Evolutionary conservation across 176 grass and related monocot genomes (phyloP), one percentile per base, ranked within the genome.

Genomic region (Puccinellia tenuiflora): DNA sequence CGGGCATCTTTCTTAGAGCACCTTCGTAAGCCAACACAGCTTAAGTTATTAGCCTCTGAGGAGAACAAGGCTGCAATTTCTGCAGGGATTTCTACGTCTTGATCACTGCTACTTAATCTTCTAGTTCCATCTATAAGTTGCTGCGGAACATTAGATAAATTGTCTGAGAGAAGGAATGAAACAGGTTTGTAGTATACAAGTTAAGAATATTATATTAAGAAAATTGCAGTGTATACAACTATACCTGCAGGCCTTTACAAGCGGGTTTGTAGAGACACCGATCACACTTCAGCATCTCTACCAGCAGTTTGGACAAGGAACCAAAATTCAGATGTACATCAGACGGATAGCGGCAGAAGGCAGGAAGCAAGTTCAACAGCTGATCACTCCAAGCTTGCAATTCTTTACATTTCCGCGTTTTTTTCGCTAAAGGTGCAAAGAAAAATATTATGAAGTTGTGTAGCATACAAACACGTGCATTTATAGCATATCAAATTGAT

Each of bases 321-420:
- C 65, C 87, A 87, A 95, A 93, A 80, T 63, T 92, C 21, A 88
- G 55, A 57, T 50, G 81, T 56, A 85, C 50, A 83, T 98, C 96
- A 83, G 81, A 77, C 0, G 92, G 91, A 90, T 74, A 93, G 54
- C 79, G 92, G 82, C 96, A 98, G 77, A 95, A 95, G 65, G 96
- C 87, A 93, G 92, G 88, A 83, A 98, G 92, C 75, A 98, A 81
- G 63, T 78, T 85, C 96, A 92, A 98, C 39, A 95, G 64, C 78
- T 88, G 86, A 90, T 90, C 57, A 34, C 54, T 61, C 78, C 73
- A 93, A 61, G 83, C 80, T 80, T 70, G 67, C 40, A 98, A 80
- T 15, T 55, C 61, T 76, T 82, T 81, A 80, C 83, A 85, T 68
- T 82, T 93, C 56, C 68, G 50, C 82, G 38, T 9, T 79, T 85